These are phyloP conservation scores for Diaporthe ampelina DNA, from an alignment of 2,329 filamentous ascomycete genomes.

Conservation along the genomic window DNA sequence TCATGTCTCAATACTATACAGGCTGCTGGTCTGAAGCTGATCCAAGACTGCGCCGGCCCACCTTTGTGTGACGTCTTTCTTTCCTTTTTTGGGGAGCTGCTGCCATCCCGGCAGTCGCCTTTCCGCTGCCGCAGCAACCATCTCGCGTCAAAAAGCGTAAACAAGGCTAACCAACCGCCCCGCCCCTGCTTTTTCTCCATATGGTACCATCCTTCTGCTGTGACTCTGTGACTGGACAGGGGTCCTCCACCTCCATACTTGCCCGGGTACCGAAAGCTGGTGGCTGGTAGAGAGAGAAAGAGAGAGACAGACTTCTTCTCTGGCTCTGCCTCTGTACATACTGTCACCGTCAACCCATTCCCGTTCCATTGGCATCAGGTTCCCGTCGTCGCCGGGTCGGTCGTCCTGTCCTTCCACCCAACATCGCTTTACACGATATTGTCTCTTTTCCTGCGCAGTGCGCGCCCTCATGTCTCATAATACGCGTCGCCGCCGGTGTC, in stretches of 20 bases:
- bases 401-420: constrained; percentile 6
- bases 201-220: constrained; percentile 23
- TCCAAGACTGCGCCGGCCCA: not conserved
- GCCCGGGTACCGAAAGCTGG: constrained; percentile 26
- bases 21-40: constrained; percentile 2
- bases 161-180: constrained; percentile 27
- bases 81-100: constrained; percentile 1
- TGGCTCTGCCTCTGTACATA: not conserved
- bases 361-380: constrained; percentile 23
- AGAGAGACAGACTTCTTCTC: not conserved
- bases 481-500: constrained; percentile 14
- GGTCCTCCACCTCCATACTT: constrained; percentile 21
- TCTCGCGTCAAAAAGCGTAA: constrained; percentile 21
- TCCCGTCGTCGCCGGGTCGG: constrained; percentile 23
- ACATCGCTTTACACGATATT: constrained; percentile 19
- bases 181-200: constrained; percentile 26
- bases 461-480: constrained; percentile 35
- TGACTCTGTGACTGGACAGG: constrained; percentile 24
- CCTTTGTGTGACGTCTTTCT: constrained; percentile 17
- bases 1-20: not conserved
- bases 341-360: constrained; percentile 14
- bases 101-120: not conserved
- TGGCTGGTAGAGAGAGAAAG: constrained; percentile 25
- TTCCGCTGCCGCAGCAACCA: constrained; percentile 28
- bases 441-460: constrained; percentile 33